phyloP scores from a whole-genome alignment of 1,284 basidiomycete species.

The Moesziomyces globuligerus region DNA sequence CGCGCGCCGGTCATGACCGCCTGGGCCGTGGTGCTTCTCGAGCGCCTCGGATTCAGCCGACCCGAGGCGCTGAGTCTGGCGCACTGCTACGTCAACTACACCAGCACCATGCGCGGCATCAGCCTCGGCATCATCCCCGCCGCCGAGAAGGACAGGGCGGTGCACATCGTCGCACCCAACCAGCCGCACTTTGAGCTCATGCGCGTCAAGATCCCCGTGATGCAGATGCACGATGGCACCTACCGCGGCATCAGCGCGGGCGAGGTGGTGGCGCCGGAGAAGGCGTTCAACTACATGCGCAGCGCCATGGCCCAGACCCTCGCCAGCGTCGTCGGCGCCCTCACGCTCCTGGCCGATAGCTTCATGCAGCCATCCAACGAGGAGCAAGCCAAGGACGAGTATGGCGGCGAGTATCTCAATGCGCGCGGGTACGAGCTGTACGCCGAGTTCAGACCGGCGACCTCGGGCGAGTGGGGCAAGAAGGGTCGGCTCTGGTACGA shows the following conservation, averaged over 20 bases:
- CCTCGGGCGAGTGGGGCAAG: constrained; percentile 65
- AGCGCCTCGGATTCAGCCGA: constrained; percentile 82
- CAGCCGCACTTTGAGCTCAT: constrained; percentile 94
- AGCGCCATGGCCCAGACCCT: constrained; percentile 61
- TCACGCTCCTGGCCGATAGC: constrained; percentile 61
- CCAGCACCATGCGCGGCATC: constrained; percentile 69
- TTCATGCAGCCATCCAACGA: constrained; percentile 35
- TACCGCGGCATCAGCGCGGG: constrained; percentile 86
- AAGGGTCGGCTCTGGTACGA: constrained; percentile 55
- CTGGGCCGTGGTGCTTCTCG: constrained; percentile 87
- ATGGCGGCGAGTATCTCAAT: constrained; percentile 51
- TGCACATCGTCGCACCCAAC: constrained; percentile 74
- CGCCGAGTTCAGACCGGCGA: constrained; percentile 61
- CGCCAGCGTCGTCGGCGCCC: constrained; percentile 59
- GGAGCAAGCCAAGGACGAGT: neutral
- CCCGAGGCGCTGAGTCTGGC: constrained; percentile 91
- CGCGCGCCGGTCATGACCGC: constrained; percentile 93
- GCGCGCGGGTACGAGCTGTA: constrained; percentile 58
- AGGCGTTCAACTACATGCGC: constrained; percentile 66
- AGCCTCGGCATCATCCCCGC: constrained; percentile 34
- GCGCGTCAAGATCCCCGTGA: constrained; percentile 87
- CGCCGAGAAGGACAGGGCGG: constrained; percentile 45
- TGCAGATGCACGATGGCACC: constrained; percentile 74
- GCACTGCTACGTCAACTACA: constrained; percentile 90
- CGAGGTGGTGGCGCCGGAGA: constrained; percentile 77